These are phyloP conservation scores for Nakaseomyces nivariensis DNA, from an alignment of 1,139 yeast genomes.

Conservation along the genomic window DNA sequence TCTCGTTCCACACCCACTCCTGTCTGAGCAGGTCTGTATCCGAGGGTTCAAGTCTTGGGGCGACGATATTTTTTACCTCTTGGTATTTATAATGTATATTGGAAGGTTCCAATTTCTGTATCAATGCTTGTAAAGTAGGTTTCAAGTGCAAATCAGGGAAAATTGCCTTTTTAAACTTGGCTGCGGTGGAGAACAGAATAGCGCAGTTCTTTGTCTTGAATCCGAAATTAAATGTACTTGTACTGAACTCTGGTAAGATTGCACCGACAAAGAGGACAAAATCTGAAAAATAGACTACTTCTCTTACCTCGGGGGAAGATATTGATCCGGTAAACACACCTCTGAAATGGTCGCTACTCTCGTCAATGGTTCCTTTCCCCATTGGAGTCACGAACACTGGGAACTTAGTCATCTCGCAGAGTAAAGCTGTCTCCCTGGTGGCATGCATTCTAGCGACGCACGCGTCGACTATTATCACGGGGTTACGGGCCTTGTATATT, in stretches of 20 bases:
- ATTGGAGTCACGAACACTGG: slow-evolving; percentile 83
- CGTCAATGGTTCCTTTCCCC: slow-evolving; percentile 79
- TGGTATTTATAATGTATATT: slow-evolving; percentile 27
- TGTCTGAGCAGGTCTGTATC: slow-evolving; percentile 43
- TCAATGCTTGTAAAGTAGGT: slow-evolving; percentile 43
- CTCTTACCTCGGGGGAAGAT: slow-evolving; percentile 66
- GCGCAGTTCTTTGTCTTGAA: slow-evolving; percentile 66
- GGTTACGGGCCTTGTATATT: slow-evolving; percentile 47
- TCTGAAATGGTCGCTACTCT: slow-evolving; percentile 58
- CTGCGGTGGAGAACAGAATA: slow-evolving; percentile 72
- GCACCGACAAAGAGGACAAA: slow-evolving; percentile 71
- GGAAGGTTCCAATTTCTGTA: slow-evolving; percentile 31
- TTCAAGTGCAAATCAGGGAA: slow-evolving; percentile 71
- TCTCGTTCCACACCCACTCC: slow-evolving; percentile 74
- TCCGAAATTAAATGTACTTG: slow-evolving; percentile 75
- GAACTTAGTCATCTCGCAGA: slow-evolving; percentile 62
- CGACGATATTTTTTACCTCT: slow-evolving; percentile 20
- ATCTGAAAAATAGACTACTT: slow-evolving; percentile 67
- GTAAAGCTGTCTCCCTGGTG: slow-evolving; percentile 43
- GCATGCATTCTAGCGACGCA: slow-evolving; percentile 70
- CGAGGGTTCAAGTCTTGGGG: slow-evolving; percentile 30
- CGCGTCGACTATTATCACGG: slow-evolving; percentile 73
- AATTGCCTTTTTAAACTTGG: slow-evolving; percentile 59
- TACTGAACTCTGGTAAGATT: slow-evolving; percentile 72
- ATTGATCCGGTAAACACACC: slow-evolving; percentile 80